Conservation (phyloP, 2,329 filamentous ascomycete species). For the Chalara sp. region DNA sequence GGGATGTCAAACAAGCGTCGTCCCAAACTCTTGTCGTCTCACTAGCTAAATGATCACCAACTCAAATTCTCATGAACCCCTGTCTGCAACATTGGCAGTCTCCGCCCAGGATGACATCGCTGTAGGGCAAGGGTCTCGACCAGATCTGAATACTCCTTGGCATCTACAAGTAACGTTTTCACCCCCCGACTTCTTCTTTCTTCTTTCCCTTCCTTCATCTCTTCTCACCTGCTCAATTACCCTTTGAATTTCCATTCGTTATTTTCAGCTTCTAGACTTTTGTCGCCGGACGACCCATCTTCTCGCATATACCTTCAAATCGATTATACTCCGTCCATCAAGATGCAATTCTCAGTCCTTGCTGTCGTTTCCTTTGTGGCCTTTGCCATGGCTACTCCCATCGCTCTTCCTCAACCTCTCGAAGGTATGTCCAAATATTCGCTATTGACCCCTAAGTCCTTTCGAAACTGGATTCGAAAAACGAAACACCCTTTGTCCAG, state of each 20-base stretch:
- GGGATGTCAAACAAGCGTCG: neutral
- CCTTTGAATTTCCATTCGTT: constrained; percentile 3
- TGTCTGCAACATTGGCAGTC: neutral
- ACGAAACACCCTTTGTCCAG: no score
- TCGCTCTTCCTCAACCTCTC: constrained; percentile 11
- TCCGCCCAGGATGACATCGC: neutral
- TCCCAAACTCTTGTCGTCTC: constrained; percentile 3
- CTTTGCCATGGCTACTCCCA: constrained; percentile 19
- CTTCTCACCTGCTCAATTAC: constrained; percentile 10
- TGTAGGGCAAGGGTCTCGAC: neutral
- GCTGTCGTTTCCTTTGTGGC: constrained; percentile 22
- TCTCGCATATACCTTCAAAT: constrained; percentile 5
- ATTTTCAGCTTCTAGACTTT: constrained; percentile 3
- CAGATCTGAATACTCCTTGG: constrained; percentile 4
- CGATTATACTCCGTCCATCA: constrained; percentile 9
- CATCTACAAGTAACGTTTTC: constrained; percentile 11
- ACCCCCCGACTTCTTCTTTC: constrained; percentile 1
- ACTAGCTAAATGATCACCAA: neutral
- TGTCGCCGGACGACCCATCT: constrained; percentile 26
- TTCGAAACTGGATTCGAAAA: no score
- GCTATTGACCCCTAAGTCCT: no score
- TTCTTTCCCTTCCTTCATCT: constrained; percentile 10
- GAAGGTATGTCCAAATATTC: constrained; percentile 13
- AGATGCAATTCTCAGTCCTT: constrained; percentile 24
- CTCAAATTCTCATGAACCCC: constrained; percentile 2